Evolutionary conservation across 192 early-diverging fungal genomes (phyloP).

Genomic region (Thamnidium elegans): DNA sequence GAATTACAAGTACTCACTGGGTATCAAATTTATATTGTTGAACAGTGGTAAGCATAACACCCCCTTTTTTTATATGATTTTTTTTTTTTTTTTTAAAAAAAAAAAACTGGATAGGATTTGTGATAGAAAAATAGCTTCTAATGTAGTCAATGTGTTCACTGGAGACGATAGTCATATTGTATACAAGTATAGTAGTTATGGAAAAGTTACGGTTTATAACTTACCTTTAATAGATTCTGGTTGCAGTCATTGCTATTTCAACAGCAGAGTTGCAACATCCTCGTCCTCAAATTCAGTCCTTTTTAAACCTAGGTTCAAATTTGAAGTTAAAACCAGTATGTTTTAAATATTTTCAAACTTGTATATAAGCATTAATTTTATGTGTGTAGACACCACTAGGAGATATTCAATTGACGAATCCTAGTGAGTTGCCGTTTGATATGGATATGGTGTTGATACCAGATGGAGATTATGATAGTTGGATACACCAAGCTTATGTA

Average conservation of each 20-base stretch:
- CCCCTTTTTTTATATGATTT: neutral
- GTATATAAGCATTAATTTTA: neutral
- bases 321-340: slow-evolving; percentile 39
- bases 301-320: slow-evolving; percentile 24
- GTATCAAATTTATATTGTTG: slow-evolving; percentile 47
- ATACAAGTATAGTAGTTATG: neutral
- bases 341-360: neutral
- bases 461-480: slow-evolving; percentile 47
- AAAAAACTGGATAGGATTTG: too few relatives aligned
- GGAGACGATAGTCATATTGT: slow-evolving; percentile 38
- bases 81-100: neutral
- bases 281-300: slow-evolving; percentile 25
- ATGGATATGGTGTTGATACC: slow-evolving; percentile 51
- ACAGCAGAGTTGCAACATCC: slow-evolving; percentile 31
- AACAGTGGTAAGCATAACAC: slow-evolving; percentile 41
- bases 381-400: slow-evolving; percentile 42
- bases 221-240: slow-evolving; percentile 33
- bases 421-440: slow-evolving; percentile 42
- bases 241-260: slow-evolving; percentile 34
- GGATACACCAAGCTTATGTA: slow-evolving; percentile 42
- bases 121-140: slow-evolving; percentile 35
- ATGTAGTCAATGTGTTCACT: slow-evolving; percentile 46
- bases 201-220: neutral
- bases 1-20: slow-evolving; percentile 34
- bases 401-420: slow-evolving; percentile 46